Base-by-base conservation (phyloP, 495 filamentous ascomycete genomes). In the Parathielavia hyrcaniae region DNA sequence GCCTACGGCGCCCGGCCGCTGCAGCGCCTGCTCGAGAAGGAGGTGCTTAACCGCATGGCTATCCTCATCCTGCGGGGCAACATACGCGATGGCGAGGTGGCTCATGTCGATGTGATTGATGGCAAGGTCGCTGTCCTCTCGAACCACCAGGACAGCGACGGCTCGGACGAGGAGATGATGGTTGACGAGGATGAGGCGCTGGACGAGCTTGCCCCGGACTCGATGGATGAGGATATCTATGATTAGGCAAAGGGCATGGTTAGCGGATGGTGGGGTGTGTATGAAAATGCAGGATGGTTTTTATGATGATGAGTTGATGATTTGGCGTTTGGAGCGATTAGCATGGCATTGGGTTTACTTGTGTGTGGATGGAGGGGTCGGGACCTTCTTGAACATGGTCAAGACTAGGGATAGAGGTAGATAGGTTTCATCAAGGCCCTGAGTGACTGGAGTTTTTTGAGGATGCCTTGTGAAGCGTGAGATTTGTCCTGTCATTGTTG, bases 1-100 rank as follows among this genome's bases (percentile, higher is more conserved):
- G 89, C 88, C 0, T 98, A 98, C 62, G 93, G 93, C 69, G 93
- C 93, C 35, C 79, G 93, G 39, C 93, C 93, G 20, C 75, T 98
- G 8, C 83, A 83, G 39, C 81, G 93, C 38, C 80, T 98, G 61
- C 95, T 98, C 60, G 92, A 98, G 76, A 89, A 90, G 71, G 93
- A 98, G 71, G 88, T 98, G 32, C 82, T 98, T 60, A 98, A 98
- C 71, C 85, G 85, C 35, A 74, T 98, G 54, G 93, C 93, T 0
- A 86, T 98, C 23, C 78, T 96, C 54, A 89, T 98, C 50, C 81
- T 98, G 14, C 80, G 90, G 35, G 91, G 91, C 50, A 82, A 79
- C 41, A 85, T 98, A 67, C 80, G 77, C 62, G 91, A 98, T 66
- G 90, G 91, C 22, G 93, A 98, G 73, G 67, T 70, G 3, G 93